Evolutionary conservation across 106 monocot species (phyloP).

Genomic region (Dactylorhiza incarnata): DNA sequence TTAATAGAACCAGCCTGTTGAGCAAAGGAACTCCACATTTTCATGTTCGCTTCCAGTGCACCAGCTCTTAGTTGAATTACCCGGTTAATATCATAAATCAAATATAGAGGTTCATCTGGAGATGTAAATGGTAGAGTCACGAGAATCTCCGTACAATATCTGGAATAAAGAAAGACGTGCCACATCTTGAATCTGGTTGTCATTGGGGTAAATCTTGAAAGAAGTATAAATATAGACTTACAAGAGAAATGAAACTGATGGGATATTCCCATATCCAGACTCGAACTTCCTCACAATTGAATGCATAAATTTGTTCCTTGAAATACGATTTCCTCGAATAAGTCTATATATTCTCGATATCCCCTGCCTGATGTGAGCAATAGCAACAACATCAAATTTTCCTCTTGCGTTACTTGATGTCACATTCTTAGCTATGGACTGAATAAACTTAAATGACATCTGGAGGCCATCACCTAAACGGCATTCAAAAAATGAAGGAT

Average conservation of each 20-base stretch:
- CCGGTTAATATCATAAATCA: slow-evolving; percentile 95
- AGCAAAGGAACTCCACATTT: slow-evolving; percentile 66
- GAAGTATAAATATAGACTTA: slow-evolving; percentile 34
- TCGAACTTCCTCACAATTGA: slow-evolving; percentile 95
- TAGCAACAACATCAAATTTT: slow-evolving; percentile 35
- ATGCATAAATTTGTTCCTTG: slow-evolving; percentile 95
- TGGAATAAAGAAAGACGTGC: slow-evolving; percentile 18
- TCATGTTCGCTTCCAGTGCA: slow-evolving; percentile 83
- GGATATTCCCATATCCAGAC: slow-evolving; percentile 49
- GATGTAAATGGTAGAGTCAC: slow-evolving; percentile 78
- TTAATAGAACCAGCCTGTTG: slow-evolving; percentile 27
- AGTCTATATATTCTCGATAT: slow-evolving; percentile 91
- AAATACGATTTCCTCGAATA: slow-evolving; percentile 72
- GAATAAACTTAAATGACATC: slow-evolving; percentile 83
- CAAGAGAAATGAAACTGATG: slow-evolving; percentile 74
- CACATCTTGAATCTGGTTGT: neutral
- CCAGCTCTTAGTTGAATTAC: slow-evolving; percentile 85
- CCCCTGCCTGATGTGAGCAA: slow-evolving; percentile 73
- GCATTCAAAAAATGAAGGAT: slow-evolving; percentile 92
- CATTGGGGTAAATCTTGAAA: neutral
- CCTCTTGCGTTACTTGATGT: slow-evolving; percentile 35
- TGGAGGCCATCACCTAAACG: slow-evolving; percentile 95
- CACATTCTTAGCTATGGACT: slow-evolving; percentile 37
- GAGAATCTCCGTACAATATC: slow-evolving; percentile 91
- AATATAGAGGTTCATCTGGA: slow-evolving; percentile 92